A percentile compares a stretch with the other conserved stretches of the same genome.
These are phyloP conservation scores for Leishmania tropica DNA, from an alignment of 208 protist species.

Conservation along the genomic window DNA sequence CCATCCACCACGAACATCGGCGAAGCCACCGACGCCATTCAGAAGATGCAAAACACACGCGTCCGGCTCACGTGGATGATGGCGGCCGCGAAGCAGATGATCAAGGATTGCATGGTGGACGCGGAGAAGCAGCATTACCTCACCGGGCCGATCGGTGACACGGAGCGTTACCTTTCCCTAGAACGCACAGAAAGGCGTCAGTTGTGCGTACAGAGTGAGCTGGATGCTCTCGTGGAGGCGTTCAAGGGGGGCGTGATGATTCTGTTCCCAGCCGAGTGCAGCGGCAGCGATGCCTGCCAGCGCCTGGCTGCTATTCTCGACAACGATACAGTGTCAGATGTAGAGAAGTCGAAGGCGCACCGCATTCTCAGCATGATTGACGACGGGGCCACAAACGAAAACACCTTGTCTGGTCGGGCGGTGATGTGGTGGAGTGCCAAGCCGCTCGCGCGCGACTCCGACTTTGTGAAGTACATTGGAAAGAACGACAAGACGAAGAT, in stretches of 20 bases:
- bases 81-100: constrained; percentile 76
- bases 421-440: constrained; percentile 92
- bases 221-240: constrained; percentile 60
- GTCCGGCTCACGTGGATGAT: constrained; percentile 89
- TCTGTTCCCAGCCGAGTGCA: constrained; percentile 87
- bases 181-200: constrained; percentile 72
- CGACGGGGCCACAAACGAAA: constrained; percentile 82
- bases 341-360: constrained; percentile 77
- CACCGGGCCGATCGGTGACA: constrained; percentile 63
- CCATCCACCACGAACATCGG: constrained; percentile 70
- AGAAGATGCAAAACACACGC: constrained; percentile 86
- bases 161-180: constrained; percentile 75
- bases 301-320: constrained; percentile 73
- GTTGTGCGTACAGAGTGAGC: constrained; percentile 62
- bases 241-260: constrained; percentile 90
- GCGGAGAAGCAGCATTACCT: constrained; percentile 72
- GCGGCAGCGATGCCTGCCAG: constrained; percentile 67
- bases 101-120: constrained; percentile 73
- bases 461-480: constrained; percentile 87
- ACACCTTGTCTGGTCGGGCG: constrained; percentile 61
- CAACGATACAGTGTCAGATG: constrained; percentile 52
- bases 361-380: constrained; percentile 85
- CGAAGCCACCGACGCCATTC: constrained; percentile 73
- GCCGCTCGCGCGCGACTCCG: constrained; percentile 70
- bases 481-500: constrained; percentile 95